Evolutionary conservation across 2,329 filamentous ascomycete genomes (phyloP).

Genomic region (Paraphoma chrysanthemicola): DNA sequence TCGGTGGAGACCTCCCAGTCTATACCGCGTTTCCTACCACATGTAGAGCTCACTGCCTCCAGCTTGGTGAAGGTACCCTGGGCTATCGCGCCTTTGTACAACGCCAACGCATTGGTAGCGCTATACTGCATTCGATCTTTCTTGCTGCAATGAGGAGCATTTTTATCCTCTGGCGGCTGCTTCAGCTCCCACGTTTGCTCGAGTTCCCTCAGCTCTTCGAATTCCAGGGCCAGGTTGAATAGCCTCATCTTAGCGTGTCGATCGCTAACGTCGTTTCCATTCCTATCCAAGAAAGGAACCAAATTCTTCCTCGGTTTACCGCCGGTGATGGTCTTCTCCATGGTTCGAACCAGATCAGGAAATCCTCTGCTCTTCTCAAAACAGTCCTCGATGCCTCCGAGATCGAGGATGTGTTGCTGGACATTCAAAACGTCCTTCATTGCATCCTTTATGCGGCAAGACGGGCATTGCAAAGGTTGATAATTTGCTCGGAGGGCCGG

Average conservation of each 20-base stretch:
- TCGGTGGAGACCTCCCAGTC: neutral
- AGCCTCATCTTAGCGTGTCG: neutral
- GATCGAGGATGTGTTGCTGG: neutral
- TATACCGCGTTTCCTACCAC: neutral
- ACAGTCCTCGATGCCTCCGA: neutral
- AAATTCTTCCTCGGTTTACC: neutral
- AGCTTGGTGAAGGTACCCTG: neutral
- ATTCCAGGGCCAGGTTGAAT: neutral
- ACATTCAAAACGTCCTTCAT: neutral
- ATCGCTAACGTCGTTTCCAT: neutral
- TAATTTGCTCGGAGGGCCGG: neutral
- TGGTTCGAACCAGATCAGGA: too few relatives aligned
- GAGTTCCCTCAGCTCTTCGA: neutral
- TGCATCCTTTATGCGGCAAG: neutral
- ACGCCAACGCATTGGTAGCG: neutral
- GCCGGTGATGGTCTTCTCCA: neutral
- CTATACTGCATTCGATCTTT: neutral
- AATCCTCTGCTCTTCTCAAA: too few relatives aligned
- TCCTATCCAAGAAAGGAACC: neutral
- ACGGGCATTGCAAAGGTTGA: neutral
- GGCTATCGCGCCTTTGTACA: neutral
- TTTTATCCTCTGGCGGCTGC: neutral
- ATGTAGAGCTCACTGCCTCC: neutral
- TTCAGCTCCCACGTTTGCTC: neutral
- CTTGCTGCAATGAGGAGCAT: neutral